A percentile compares a stretch with the other conserved stretches of the same genome.
phyloP scores from a whole-genome alignment of 2,329 filamentous ascomycete genomes.

The Cordyceps cateniannulata region DNA sequence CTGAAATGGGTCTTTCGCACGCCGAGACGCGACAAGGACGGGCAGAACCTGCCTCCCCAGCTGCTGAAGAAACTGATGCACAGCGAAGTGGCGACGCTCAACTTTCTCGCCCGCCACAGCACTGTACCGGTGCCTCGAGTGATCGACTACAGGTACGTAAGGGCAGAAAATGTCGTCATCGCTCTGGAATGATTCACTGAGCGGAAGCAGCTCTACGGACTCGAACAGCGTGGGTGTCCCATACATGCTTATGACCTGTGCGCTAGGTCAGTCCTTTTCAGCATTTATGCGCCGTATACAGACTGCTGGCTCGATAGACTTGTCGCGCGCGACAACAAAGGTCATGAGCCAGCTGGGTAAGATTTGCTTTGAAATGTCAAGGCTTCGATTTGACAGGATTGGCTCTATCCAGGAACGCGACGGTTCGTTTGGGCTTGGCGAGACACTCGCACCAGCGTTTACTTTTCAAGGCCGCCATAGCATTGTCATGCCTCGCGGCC shows the following conservation, averaged over 20 bases:
- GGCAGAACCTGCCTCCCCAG: background rate
- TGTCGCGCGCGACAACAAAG: background rate
- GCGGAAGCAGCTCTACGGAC: background rate
- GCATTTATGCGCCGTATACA: background rate
- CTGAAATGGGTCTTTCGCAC: background rate
- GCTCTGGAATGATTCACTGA: background rate
- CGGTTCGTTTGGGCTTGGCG: background rate
- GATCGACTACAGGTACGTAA: background rate
- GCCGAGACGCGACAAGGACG: background rate
- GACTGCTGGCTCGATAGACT: background rate
- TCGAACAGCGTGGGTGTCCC: background rate
- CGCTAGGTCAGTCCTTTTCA: background rate
- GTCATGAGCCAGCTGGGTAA: background rate
- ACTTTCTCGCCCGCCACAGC: background rate
- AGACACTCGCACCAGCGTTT: background rate
- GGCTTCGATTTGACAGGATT: background rate
- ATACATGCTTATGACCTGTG: background rate
- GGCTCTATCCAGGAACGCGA: background rate
- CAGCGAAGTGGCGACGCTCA: slow-evolving; percentile 1
- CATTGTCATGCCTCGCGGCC: background rate
- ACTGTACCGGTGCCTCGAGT: background rate
- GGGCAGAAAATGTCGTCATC: background rate
- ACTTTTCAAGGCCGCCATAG: background rate
- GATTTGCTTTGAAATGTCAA: background rate
- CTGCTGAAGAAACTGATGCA: background rate